phyloP scores from a whole-genome alignment of 371 early-diverging fungal genomes.

The Mortierella sp. region DNA sequence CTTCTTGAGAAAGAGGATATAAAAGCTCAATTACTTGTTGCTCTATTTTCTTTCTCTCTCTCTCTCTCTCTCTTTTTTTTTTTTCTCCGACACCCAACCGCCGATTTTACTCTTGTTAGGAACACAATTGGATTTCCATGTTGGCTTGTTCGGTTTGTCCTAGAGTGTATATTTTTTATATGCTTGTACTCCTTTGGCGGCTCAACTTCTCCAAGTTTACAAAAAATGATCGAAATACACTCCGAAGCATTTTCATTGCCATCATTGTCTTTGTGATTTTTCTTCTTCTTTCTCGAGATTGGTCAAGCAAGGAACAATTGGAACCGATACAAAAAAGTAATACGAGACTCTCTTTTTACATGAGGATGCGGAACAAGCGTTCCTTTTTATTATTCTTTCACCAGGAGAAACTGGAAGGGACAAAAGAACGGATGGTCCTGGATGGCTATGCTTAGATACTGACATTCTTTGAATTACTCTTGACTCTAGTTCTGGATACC shows the following conservation, averaged over 20 bases:
- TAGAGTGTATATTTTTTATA: conserved; percentile 26
- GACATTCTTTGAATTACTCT: too few species aligned
- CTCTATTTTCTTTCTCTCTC: not conserved
- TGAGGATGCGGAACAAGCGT: not conserved
- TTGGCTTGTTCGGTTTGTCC: conserved; percentile 23
- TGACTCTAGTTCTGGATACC: conserved; percentile 10
- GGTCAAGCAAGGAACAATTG: conserved; percentile 18
- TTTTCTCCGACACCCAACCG: not conserved
- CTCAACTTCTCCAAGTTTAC: conserved; percentile 30
- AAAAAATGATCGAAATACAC: not conserved
- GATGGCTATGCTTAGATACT: too few species aligned
- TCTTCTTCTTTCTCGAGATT: conserved; percentile 26
- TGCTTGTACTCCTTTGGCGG: conserved; percentile 7
- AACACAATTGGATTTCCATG: conserved; percentile 28
- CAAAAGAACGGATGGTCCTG: too few species aligned
- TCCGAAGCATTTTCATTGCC: conserved; percentile 4
- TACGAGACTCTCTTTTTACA: not conserved
- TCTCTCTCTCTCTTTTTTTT: not conserved
- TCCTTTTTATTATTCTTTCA: not conserved
- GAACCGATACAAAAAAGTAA: conserved; percentile 5
- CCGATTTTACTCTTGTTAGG: conserved; percentile 8
- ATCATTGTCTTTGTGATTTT: conserved; percentile 8
- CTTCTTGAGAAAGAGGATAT: too few species aligned
- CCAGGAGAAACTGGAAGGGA: too few species aligned
- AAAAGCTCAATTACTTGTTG: too few species aligned